Evolutionary conservation across 2,329 filamentous ascomycete species (phyloP).

Genomic region (Botryotinia narcissicola): DNA sequence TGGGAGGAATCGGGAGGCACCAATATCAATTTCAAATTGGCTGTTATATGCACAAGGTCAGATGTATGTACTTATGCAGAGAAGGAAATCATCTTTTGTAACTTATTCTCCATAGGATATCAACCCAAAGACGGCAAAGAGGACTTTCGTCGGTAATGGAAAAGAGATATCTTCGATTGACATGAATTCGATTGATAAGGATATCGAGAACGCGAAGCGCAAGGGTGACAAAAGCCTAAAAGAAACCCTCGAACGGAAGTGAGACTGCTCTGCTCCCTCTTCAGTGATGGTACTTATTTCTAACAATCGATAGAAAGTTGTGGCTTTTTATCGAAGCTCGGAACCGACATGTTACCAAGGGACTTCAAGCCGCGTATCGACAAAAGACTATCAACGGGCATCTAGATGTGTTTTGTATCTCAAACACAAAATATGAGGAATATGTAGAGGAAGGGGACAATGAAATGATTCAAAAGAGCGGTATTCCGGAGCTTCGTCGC

Average conservation of each 20-base stretch:
- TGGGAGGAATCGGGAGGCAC: conserved; percentile 22
- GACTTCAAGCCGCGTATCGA: background rate
- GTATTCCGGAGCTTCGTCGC: conserved; percentile 38
- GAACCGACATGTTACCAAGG: background rate
- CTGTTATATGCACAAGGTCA: background rate
- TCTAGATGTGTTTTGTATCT: conserved; percentile 41
- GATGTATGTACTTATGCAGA: background rate
- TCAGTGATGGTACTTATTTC: background rate
- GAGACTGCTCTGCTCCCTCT: background rate
- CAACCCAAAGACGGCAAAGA: background rate
- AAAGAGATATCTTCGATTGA: background rate
- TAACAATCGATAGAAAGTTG: background rate
- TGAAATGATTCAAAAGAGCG: conserved; percentile 30
- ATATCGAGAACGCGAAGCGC: background rate
- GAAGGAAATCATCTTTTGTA: background rate
- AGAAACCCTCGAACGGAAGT: background rate
- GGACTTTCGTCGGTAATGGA: background rate
- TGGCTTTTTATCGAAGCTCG: conserved; percentile 1
- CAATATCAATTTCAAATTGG: background rate
- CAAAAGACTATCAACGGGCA: conserved; percentile 19
- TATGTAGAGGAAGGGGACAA: background rate
- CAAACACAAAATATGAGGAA: conserved; percentile 11
- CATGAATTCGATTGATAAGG: background rate
- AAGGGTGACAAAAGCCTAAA: background rate
- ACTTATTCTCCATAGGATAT: background rate